Evolutionary conservation across 441 rosid species (phyloP).

Genomic region (Adansonia grandidieri): DNA sequence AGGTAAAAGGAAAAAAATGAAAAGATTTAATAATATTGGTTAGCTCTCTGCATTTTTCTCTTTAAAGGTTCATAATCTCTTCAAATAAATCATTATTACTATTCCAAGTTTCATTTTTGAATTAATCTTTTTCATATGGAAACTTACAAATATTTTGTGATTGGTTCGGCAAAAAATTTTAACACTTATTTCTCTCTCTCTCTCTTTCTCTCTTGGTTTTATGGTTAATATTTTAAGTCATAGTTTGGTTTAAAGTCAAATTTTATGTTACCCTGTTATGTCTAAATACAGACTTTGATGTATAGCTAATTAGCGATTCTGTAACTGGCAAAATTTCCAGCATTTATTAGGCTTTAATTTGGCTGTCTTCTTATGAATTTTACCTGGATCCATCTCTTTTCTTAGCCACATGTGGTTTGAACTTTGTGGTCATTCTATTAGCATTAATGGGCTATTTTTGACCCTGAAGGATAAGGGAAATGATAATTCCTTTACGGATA

Average conservation of each 20-base stretch:
- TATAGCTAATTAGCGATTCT: constrained; percentile 25
- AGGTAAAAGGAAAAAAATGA: too few species aligned
- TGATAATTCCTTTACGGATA: background rate
- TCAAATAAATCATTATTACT: constrained; percentile 5
- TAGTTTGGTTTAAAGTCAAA: background rate
- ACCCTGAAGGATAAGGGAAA: background rate
- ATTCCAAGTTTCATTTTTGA: too few species aligned
- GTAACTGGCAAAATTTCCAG: constrained; percentile 26
- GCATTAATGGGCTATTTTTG: constrained; percentile 19
- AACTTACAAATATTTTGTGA: too few species aligned
- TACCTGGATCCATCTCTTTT: constrained; percentile 24
- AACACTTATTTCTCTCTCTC: too few species aligned
- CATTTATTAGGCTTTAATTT: constrained; percentile 19
- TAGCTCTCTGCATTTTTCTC: background rate
- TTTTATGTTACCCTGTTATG: constrained; percentile 1
- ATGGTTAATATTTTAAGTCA: background rate
- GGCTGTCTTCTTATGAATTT: constrained; percentile 29
- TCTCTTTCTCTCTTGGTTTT: background rate
- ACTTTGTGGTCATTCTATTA: constrained; percentile 9
- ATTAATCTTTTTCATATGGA: too few species aligned
- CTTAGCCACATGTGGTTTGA: constrained; percentile 24
- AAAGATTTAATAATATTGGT: too few species aligned
- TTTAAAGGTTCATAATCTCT: background rate
- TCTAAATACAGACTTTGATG: constrained; percentile 18
- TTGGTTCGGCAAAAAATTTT: too few species aligned